These are phyloP conservation scores for Gnetum montanum DNA, from an alignment of 75 land plant genomes.

Conservation along the genomic window DNA sequence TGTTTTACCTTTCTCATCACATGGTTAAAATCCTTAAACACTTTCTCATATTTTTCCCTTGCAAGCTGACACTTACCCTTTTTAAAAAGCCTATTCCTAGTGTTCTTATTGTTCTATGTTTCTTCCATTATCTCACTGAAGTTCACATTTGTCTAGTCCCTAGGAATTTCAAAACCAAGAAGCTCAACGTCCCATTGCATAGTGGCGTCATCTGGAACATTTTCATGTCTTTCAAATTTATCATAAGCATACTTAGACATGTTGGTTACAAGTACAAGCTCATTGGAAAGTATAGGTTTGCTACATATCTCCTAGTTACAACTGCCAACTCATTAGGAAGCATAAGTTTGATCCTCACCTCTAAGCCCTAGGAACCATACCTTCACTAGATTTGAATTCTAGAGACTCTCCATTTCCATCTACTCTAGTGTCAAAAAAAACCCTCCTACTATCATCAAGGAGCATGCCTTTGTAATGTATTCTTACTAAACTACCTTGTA, in stretches of 20 bases:
- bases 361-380: constrained; percentile 93
- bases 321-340: no score
- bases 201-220: constrained; percentile 83
- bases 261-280: constrained; percentile 69
- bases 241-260: constrained; percentile 95
- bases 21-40: constrained; percentile 90
- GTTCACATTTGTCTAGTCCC: constrained; percentile 92
- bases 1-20: constrained; percentile 83
- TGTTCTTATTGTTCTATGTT: constrained; percentile 65
- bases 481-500: constrained; percentile 80
- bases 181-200: constrained; percentile 95
- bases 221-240: constrained; percentile 72
- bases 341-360: no score
- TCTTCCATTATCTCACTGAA: constrained; percentile 89
- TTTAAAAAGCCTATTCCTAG: constrained; percentile 89
- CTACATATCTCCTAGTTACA: constrained; percentile 89
- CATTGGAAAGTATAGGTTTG: constrained; percentile 89
- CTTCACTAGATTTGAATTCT: constrained; percentile 89
- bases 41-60: constrained; percentile 90
- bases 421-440: constrained; percentile 73
- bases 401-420: constrained; percentile 76
- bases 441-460: constrained; percentile 63
- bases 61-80: constrained; percentile 92
- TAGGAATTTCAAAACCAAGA: constrained; percentile 70
- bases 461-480: constrained; percentile 90